phyloP scores from a whole-genome alignment of 1,139 yeast genomes.

The Taiozyma sp. region DNA sequence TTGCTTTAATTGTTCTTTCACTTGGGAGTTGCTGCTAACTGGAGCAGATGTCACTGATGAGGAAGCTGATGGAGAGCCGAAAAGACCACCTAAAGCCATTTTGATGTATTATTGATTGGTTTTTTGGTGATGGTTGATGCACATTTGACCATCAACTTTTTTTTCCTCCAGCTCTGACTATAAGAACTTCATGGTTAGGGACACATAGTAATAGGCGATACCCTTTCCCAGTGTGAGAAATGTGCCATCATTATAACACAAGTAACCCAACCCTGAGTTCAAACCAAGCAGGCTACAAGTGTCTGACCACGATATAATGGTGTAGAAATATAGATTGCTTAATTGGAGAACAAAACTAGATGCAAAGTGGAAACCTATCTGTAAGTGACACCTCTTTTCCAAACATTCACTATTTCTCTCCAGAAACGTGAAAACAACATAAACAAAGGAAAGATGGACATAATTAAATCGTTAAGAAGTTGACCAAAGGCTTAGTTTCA shows the following conservation, averaged over 20 bases:
- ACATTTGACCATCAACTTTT: background rate
- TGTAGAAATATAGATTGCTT: background rate
- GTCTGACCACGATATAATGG: background rate
- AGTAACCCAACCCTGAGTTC: too few relatives aligned
- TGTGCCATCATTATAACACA: too few relatives aligned
- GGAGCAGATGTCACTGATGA: slow-evolving; percentile 29
- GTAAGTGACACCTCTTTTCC: background rate
- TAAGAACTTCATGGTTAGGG: background rate
- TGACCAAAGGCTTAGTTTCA: background rate
- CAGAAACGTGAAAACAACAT: background rate
- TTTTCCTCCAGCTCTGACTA: background rate
- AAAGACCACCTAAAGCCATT: slow-evolving; percentile 37
- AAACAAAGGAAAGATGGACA: background rate
- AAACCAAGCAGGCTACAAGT: too few relatives aligned
- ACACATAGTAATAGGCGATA: background rate
- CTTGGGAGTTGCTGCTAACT: slow-evolving; percentile 25
- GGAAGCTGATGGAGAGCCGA: slow-evolving; percentile 35
- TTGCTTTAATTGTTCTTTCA: slow-evolving; percentile 60
- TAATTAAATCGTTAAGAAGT: background rate
- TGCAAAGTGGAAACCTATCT: background rate
- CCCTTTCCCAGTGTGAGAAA: too few relatives aligned
- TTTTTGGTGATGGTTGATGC: background rate
- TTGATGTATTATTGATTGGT: background rate
- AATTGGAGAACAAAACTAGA: background rate
- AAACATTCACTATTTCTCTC: background rate